phyloP scores from a whole-genome alignment of 148 eudicot genomes.

The Euryodendron excelsum region DNA sequence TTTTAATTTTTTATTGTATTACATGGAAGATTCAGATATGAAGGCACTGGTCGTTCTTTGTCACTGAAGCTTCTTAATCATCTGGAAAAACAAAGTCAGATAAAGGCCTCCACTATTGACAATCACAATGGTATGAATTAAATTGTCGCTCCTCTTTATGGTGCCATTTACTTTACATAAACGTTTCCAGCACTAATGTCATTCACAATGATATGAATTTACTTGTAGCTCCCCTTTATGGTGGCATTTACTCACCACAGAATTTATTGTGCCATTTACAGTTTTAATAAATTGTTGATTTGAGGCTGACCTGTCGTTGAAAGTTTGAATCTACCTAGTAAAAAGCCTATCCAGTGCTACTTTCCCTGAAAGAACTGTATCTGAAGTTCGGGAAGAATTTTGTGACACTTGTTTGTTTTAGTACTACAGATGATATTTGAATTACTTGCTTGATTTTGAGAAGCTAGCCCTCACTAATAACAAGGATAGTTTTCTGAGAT shows the following conservation, averaged over 20 bases:
- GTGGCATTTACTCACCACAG: too few relatives aligned
- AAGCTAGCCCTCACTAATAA: too few relatives aligned
- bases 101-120: constrained; percentile 13
- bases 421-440: not conserved
- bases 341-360: not conserved
- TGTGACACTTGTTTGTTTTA: not conserved
- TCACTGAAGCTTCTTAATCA: constrained; percentile 85
- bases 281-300: not conserved
- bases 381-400: not conserved
- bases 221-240: not conserved
- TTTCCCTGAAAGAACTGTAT: not conserved
- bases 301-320: not conserved
- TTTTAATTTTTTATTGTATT: not conserved
- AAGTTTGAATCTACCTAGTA: not conserved
- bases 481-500: too few relatives aligned
- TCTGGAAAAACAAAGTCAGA: constrained; percentile 68
- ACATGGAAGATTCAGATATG: too few relatives aligned
- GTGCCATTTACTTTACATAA: not conserved
- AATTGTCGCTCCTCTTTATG: not conserved
- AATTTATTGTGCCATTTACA: too few relatives aligned
- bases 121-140: not conserved
- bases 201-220: not conserved
- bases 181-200: too few relatives aligned
- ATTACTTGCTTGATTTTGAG: not conserved
- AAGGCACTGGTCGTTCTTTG: constrained; percentile 91